Conservation (phyloP, 2,329 filamentous ascomycete species). For the Ophiosphaerella narmari region DNA sequence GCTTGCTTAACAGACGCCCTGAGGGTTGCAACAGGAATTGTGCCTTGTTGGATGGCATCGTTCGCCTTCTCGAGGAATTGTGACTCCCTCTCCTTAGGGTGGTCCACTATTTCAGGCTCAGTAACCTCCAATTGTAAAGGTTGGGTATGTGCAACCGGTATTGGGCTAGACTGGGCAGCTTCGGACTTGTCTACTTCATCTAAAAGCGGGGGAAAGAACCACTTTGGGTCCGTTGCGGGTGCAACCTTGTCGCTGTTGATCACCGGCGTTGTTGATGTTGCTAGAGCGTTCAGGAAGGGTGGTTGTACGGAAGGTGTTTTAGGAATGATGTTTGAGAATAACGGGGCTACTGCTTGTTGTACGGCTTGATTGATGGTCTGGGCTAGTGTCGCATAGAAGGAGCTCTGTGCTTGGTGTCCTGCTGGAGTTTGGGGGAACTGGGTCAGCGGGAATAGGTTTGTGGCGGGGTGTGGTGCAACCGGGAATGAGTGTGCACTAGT, state of each 20-base stretch:
- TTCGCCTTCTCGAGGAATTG: neutral
- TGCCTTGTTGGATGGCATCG: neutral
- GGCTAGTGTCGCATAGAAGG: conserved; percentile 27
- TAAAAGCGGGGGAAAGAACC: conserved; percentile 32
- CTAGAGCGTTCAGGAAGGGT: conserved; percentile 3
- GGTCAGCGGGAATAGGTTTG: conserved; percentile 25
- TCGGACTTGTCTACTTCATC: conserved; percentile 1
- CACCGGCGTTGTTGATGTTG: conserved; percentile 8
- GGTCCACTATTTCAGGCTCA: neutral
- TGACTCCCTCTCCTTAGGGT: neutral
- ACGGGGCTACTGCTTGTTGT: conserved; percentile 29
- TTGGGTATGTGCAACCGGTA: neutral
- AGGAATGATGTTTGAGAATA: conserved; percentile 21
- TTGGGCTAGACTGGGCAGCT: conserved; percentile 15
- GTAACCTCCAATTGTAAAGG: neutral
- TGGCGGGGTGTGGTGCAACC: conserved; percentile 18
- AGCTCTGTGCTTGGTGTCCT: conserved; percentile 32
- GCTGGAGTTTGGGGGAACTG: conserved; percentile 39
- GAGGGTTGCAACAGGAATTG: neutral
- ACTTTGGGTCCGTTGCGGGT: conserved; percentile 34
- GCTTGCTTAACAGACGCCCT: neutral
- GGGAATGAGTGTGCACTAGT: conserved; percentile 7
- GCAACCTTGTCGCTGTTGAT: conserved; percentile 14
- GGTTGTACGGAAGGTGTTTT: conserved; percentile 10
- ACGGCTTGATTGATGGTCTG: conserved; percentile 31